A percentile compares a stretch with the other conserved stretches of the same genome.
These are phyloP conservation scores for Trichoderma parareesei DNA, from an alignment of 495 filamentous ascomycete genomes.

Conservation along the genomic window DNA sequence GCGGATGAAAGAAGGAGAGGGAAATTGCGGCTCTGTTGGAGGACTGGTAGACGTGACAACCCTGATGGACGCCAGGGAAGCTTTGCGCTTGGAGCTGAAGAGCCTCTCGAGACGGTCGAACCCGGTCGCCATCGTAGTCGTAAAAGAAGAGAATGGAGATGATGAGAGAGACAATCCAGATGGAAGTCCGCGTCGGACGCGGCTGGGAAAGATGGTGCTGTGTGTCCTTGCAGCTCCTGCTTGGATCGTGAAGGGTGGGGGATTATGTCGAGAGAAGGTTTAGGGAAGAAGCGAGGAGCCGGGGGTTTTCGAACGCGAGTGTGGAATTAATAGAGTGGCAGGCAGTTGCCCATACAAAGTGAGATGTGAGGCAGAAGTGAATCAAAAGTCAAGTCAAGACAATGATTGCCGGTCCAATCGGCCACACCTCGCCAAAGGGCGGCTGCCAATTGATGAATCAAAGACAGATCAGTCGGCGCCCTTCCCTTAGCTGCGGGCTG, in stretches of 20 bases:
- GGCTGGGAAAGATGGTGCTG: background rate
- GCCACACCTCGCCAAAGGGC: constrained; percentile 2
- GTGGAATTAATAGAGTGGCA: background rate
- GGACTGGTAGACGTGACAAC: constrained; percentile 8
- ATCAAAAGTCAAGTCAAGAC: background rate
- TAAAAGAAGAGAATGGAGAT: background rate
- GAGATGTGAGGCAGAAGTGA: constrained; percentile 4
- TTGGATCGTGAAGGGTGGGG: background rate
- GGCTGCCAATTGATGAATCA: background rate
- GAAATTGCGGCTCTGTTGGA: constrained; percentile 23
- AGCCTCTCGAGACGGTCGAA: constrained; percentile 24
- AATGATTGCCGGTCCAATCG: background rate
- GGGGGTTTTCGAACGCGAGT: background rate
- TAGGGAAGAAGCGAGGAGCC: background rate
- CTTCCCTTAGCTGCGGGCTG: background rate
- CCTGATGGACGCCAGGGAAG: constrained; percentile 7
- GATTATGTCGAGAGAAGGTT: background rate
- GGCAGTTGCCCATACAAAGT: background rate
- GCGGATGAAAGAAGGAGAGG: constrained; percentile 37
- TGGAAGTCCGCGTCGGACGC: background rate
- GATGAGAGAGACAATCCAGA: background rate
- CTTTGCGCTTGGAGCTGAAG: constrained; percentile 22
- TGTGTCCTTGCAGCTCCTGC: background rate
- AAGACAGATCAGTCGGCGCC: background rate
- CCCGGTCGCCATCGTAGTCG: constrained; percentile 16